A percentile compares a stretch with the other conserved stretches of the same genome.
Evolutionary conservation across 495 filamentous ascomycete genomes (phyloP).

Genomic region (Cladorrhinum samala): DNA sequence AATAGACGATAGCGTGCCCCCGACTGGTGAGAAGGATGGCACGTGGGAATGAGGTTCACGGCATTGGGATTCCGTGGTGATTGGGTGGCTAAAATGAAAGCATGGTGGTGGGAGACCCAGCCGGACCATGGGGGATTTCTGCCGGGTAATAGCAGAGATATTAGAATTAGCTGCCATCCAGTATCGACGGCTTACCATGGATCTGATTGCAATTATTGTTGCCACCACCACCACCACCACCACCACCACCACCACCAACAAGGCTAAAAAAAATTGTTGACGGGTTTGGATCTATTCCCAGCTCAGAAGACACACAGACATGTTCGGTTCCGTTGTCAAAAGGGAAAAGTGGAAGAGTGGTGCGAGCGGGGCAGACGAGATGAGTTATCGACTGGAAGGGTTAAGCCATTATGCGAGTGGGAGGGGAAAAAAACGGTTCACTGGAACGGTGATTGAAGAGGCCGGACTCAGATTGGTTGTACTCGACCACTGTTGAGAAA

Average conservation of each 20-base stretch:
- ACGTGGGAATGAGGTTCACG: not conserved
- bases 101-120: constrained; percentile 1
- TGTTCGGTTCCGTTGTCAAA: not conserved
- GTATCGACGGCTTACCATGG: not conserved
- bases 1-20: not conserved
- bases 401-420: too few relatives aligned
- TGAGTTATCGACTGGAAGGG: too few relatives aligned
- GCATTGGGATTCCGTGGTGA: constrained; percentile 2
- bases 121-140: constrained; percentile 12
- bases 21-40: not conserved
- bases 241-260: not conserved
- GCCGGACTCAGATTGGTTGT: too few relatives aligned
- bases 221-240: too few relatives aligned
- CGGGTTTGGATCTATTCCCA: not conserved
- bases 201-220: not conserved
- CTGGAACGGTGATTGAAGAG: too few relatives aligned
- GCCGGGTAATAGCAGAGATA: constrained; percentile 18
- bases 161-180: constrained; percentile 7
- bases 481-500: too few relatives aligned
- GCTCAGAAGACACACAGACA: too few relatives aligned
- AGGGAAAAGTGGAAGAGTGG: not conserved
- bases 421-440: too few relatives aligned
- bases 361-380: too few relatives aligned
- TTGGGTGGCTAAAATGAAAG: constrained; percentile 24
- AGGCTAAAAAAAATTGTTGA: not conserved